A percentile compares a stretch with the other conserved stretches of the same genome.
Evolutionary conservation across 1,139 yeast genomes (phyloP).

Genomic region (Suhomyces chickasaworum): DNA sequence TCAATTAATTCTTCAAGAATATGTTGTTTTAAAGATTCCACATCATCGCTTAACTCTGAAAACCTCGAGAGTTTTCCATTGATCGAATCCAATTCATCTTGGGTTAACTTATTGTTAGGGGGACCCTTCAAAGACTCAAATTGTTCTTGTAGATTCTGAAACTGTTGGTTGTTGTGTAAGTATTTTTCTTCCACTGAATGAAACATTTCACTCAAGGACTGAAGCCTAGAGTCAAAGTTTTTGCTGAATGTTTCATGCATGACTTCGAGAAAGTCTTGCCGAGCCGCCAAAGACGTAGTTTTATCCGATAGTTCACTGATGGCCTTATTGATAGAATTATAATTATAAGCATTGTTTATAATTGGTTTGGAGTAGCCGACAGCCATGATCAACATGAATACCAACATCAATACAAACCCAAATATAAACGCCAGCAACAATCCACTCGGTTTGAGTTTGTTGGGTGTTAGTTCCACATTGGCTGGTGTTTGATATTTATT

Average conservation of each 20-base stretch:
- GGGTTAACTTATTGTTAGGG: constrained; percentile 9
- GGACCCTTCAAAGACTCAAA: constrained; percentile 13
- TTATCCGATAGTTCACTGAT: constrained; percentile 16
- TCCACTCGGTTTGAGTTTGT: background rate
- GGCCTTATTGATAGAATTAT: background rate
- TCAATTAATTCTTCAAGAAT: constrained; percentile 26
- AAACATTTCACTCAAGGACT: constrained; percentile 21
- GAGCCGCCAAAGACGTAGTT: constrained; percentile 15
- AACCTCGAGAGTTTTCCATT: constrained; percentile 23
- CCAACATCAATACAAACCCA: background rate
- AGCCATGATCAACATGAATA: background rate
- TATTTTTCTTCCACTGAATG: constrained; percentile 17
- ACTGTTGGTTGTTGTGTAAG: constrained; percentile 14
- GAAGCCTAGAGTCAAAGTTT: constrained; percentile 22
- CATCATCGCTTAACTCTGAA: constrained; percentile 19
- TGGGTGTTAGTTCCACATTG: background rate
- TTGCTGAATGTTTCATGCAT: constrained; percentile 20
- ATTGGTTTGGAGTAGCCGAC: background rate
- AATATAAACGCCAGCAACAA: background rate
- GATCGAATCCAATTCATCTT: constrained; percentile 23
- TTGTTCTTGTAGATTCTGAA: constrained; percentile 15
- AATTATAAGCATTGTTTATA: background rate
- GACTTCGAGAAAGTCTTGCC: constrained; percentile 21
- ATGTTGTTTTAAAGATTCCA: constrained; percentile 25
- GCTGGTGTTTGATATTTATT: background rate